Evolutionary conservation across 106 monocot species (phyloP), one percentile per base, ranked within the genome.

Genomic region (Posidonia australis): DNA sequence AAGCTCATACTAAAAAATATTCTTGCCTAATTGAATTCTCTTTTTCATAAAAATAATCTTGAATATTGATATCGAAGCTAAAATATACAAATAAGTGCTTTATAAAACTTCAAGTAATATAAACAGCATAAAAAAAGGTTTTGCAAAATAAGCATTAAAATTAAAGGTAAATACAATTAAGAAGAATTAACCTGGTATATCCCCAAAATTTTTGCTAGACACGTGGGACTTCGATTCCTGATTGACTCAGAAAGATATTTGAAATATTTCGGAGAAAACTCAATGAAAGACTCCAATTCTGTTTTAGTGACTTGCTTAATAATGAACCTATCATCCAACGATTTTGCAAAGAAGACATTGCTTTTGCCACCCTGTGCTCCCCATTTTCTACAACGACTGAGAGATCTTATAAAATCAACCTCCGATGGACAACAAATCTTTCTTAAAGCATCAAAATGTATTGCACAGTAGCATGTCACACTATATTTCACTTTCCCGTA

Each of bases 331-430:
- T 93, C 93, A 76, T 93, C 93, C 65, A 93, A 65, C 24, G 93
- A 80, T 68, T 93, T 93, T 16, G 93, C 93, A 77, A 93, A 93
- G 54, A 93, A 89, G 13, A 81, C 93, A 76, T 93, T 93, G 67
- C 93, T 93, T 77, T 93, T 93, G 5, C 88, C 85, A 58, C 93
- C 85, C 46, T 88, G 93, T 60, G 93, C 88, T 19, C 81, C 83
- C 93, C 93, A 93, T 67, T 88, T 88, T 65, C 86, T 93, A 58
- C 93, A 93, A 14, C 93, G 82, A 72, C 93, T 88, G 41, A 93
- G 80, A 61, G 93, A 93, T 64, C 83, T 83, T 54, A 88, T 51
- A 61, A 81, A 93, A 75, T 88, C 93, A 60, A 79, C 44, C 42
- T 93, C 85, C n/a, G 78, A 83, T 55, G 88, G 83, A 32, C 88